Base-by-base conservation (phyloP, 2,329 filamentous ascomycete species). In the Hirsutella rhossiliensis region DNA sequence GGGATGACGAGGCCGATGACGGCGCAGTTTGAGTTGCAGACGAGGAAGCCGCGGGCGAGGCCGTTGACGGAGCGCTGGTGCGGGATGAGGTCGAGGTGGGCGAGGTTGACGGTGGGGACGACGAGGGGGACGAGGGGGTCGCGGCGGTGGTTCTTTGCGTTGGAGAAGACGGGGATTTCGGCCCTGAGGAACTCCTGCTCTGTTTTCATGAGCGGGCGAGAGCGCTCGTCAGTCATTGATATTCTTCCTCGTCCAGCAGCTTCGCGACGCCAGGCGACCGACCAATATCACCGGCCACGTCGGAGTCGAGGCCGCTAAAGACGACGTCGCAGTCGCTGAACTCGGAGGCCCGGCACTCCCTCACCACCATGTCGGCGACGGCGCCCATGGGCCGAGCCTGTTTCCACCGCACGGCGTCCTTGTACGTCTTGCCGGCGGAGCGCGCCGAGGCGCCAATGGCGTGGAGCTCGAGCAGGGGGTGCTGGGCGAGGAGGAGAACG, bases 1-100 rank as follows among this genome's bases (percentile, higher is more conserved):
- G 92, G 92, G 50, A 95, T 94, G 48, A 96, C 90, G 46, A 97
- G 79, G 40, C 90, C 90, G 56, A 97, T 95, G 58, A 96, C 90
- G 45, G 90, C 90, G 68, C 92, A 98, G 70, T 97, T 97, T 52
- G 87, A 94, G 71, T 97, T 97, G 76, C 90, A 97, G 48, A 96
- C 87, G 32, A 97, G 69, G 69, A 97, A 95, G 20, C 92, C 92
- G 66, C 85, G 88, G 49, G 83, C 71, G 38, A 95, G 72, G 27
- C 71, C 69, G 62, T 84, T 78, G 38, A 84, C 73, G 58, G 78
- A 73, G 49, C 86, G 77, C 69, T 97, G 90, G 65, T 94, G 82
- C n/a, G 84, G 82, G 60, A 97, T 90, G 48, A 96, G 75, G 58
- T 84, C 78, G 56, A 96, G 76, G 65, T 97, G 90, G 38, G 78